Evolutionary conservation across 179 eudicot species (phyloP).

Genomic region (Drosera spatulata): DNA sequence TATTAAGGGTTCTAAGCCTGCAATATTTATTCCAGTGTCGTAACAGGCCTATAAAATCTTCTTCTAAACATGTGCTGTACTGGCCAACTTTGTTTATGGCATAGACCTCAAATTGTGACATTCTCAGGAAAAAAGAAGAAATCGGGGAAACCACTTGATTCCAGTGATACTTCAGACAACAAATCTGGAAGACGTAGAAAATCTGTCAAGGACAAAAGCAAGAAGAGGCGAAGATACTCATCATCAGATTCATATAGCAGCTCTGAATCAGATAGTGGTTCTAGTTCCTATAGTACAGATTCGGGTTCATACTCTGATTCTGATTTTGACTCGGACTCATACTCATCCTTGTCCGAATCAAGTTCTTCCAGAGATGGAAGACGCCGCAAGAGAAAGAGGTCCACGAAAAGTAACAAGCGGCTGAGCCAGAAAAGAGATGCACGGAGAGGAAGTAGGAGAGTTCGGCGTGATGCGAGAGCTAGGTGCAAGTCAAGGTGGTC

Average conservation of each 20-base stretch:
- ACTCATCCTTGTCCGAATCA: conserved; percentile 37
- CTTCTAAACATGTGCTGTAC: too few species aligned
- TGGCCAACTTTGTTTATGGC: too few species aligned
- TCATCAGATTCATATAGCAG: conserved; percentile 88
- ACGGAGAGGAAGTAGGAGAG: conserved; percentile 23
- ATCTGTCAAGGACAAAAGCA: conserved; percentile 45
- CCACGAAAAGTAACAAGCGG: conserved; percentile 32
- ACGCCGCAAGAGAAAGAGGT: conserved; percentile 60
- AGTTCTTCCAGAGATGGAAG: conserved; percentile 71
- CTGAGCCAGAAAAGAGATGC: conserved; percentile 25
- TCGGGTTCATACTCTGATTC: conserved; percentile 3
- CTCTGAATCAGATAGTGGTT: conserved; percentile 32
- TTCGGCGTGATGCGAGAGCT: conserved; percentile 26
- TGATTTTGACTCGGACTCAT: conserved; percentile 35
- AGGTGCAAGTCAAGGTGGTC: conserved; percentile 48
- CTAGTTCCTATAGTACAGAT: conserved; percentile 45
- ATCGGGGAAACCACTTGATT: conserved; percentile 20
- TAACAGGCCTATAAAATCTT: too few species aligned
- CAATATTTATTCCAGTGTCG: too few species aligned
- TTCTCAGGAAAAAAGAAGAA: too few species aligned
- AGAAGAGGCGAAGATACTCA: conserved; percentile 54
- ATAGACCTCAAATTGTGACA: too few species aligned
- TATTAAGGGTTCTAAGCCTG: too few species aligned
- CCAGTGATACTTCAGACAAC: conserved; percentile 55
- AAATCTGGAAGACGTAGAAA: conserved; percentile 35